phyloP scores from a whole-genome alignment of 495 filamentous ascomycete genomes.

The Daldinia vernicosa region DNA sequence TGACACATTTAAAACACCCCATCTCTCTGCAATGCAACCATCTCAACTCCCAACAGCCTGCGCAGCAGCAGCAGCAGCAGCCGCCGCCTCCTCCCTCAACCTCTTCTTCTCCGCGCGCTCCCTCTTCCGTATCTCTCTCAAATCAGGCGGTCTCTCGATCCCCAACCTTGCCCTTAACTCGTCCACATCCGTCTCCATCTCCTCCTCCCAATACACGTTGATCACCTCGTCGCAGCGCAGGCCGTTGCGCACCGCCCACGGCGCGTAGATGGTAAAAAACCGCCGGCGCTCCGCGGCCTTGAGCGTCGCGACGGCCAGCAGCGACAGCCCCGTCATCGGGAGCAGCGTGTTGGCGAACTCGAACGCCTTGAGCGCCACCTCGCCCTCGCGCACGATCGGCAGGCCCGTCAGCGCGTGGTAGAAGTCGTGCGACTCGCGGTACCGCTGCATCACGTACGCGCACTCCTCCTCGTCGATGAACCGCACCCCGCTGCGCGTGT shows the following conservation, averaged over 20 bases:
- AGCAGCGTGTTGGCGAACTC: constrained; percentile 94
- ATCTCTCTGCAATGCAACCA: not conserved
- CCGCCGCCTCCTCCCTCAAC: constrained; percentile 65
- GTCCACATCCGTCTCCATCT: constrained; percentile 84
- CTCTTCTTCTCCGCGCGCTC: constrained; percentile 73
- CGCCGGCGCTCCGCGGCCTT: constrained; percentile 78
- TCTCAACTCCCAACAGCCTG: constrained; percentile 17
- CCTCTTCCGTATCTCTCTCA: constrained; percentile 78
- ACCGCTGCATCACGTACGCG: constrained; percentile 98
- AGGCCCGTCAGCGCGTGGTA: constrained; percentile 95
- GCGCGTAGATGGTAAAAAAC: constrained; percentile 78
- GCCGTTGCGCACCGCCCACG: constrained; percentile 91
- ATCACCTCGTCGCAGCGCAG: constrained; percentile 80
- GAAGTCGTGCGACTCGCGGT: constrained; percentile 97
- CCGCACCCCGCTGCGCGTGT: constrained; percentile 80
- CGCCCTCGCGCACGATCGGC: constrained; percentile 91
- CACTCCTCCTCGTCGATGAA: constrained; percentile 96
- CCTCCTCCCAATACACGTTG: constrained; percentile 98
- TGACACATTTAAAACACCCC: constrained; percentile 8
- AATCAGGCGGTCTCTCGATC: constrained; percentile 89
- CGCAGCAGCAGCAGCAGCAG: too few relatives aligned
- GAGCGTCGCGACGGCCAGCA: constrained; percentile 76
- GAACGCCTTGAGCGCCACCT: constrained; percentile 93
- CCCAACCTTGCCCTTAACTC: constrained; percentile 76
- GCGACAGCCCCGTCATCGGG: constrained; percentile 84